These are phyloP conservation scores for Blastobotrys petasosporus DNA, from an alignment of 1,139 yeast genomes.

Conservation along the genomic window DNA sequence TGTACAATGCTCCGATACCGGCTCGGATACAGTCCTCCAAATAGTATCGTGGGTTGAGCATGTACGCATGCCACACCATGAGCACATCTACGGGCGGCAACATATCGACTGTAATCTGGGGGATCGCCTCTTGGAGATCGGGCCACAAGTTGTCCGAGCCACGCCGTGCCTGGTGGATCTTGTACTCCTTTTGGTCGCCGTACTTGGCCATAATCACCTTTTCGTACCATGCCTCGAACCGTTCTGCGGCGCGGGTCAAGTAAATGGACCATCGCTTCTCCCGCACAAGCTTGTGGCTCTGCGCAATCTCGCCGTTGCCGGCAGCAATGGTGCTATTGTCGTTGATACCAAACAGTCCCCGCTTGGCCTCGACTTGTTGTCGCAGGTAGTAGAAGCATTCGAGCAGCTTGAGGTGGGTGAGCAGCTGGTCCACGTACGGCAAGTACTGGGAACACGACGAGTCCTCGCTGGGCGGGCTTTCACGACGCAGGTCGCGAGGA, in stretches of 20 bases:
- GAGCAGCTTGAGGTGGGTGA: slow-evolving; percentile 6
- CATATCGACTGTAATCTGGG: slow-evolving; percentile 2
- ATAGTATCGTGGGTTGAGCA: slow-evolving; percentile 32
- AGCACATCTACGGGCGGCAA: slow-evolving; percentile 39
- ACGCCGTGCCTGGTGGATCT: background rate
- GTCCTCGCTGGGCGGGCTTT: no score
- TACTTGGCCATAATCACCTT: background rate
- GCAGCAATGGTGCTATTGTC: background rate
- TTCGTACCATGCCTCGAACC: slow-evolving; percentile 33
- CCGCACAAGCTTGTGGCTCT: slow-evolving; percentile 1
- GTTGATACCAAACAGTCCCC: slow-evolving; percentile 1
- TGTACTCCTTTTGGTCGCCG: background rate
- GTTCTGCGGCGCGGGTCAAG: slow-evolving; percentile 32
- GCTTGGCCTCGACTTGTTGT: background rate
- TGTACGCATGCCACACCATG: slow-evolving; percentile 40
- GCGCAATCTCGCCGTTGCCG: background rate
- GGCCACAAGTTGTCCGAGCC: background rate
- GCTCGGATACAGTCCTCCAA: slow-evolving; percentile 33
- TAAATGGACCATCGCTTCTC: slow-evolving; percentile 35
- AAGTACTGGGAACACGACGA: no score
- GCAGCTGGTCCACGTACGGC: background rate
- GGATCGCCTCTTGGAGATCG: background rate
- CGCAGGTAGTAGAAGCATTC: slow-evolving; percentile 4
- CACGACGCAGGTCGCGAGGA: no score
- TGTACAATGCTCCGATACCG: slow-evolving; percentile 27